Conservation (phyloP, 2,329 filamentous ascomycete species). For the Microdochium bolleyi region DNA sequence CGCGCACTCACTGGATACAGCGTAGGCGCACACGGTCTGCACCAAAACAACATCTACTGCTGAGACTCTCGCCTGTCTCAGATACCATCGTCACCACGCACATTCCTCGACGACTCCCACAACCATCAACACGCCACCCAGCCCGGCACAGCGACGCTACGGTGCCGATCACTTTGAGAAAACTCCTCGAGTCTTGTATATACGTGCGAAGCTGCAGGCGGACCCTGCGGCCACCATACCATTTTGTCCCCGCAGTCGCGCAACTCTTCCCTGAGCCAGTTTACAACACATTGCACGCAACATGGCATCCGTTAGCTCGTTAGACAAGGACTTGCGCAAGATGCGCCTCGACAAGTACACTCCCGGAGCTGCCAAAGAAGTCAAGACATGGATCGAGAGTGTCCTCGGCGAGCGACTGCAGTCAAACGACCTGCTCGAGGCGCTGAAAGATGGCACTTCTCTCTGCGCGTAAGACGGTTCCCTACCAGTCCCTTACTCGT, state of each 20-base stretch:
- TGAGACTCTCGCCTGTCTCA: background rate
- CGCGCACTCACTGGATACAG: no score
- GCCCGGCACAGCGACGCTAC: no score
- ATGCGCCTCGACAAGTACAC: slow-evolving; percentile 92
- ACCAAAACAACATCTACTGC: no score
- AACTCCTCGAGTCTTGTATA: background rate
- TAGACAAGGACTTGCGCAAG: slow-evolving; percentile 93
- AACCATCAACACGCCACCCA: background rate
- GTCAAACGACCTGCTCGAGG: slow-evolving; percentile 70
- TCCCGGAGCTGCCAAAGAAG: slow-evolving; percentile 80
- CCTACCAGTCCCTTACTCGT: slow-evolving; percentile 5
- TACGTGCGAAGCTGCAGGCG: background rate
- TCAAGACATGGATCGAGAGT: slow-evolving; percentile 76
- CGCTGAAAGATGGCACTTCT: slow-evolving; percentile 81
- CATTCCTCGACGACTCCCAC: background rate
- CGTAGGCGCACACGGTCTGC: no score
- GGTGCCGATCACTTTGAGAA: no score
- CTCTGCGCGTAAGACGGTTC: slow-evolving; percentile 92
- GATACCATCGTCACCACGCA: background rate
- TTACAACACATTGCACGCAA: slow-evolving; percentile 4
- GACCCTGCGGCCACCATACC: background rate
- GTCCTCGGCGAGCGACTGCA: slow-evolving; percentile 67
- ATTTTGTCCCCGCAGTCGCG: background rate
- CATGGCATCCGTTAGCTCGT: slow-evolving; percentile 89
- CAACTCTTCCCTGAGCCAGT: background rate